Percentiles rank a stretch among this genome's conserved stretches.
Conservation (phyloP, 2,329 filamentous ascomycete genomes). For the Karstenula rhodostoma region DNA sequence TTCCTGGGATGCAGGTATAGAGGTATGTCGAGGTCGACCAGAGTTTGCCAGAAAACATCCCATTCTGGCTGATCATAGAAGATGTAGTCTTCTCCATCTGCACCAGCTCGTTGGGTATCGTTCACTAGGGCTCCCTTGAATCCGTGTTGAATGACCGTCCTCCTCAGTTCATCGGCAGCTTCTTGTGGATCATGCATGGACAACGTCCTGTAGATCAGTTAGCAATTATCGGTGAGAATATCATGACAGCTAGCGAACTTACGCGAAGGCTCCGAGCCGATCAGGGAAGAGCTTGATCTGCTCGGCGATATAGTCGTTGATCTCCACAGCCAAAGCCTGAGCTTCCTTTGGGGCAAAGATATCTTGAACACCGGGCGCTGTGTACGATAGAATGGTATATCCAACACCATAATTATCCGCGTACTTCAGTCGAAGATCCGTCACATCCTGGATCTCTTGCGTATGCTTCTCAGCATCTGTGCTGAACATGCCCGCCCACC, state of each 20-base stretch:
- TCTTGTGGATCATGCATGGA: conserved; percentile 61
- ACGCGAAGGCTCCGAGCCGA: conserved; percentile 45
- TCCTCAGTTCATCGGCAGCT: conserved; percentile 60
- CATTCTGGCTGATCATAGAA: conserved; percentile 71
- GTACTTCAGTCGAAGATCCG: conserved; percentile 52
- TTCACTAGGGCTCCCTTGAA: conserved; percentile 55
- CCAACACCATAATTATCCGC: conserved; percentile 57
- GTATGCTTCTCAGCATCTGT: conserved; percentile 67
- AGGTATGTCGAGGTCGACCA: conserved; percentile 67
- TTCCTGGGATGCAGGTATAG: conserved; percentile 70
- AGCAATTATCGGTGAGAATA: background rate
- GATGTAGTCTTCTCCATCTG: conserved; percentile 67
- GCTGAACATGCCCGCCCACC: conserved; percentile 69
- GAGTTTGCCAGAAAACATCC: conserved; percentile 68
- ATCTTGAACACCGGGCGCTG: conserved; percentile 59
- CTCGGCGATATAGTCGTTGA: conserved; percentile 58
- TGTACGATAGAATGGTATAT: conserved; percentile 59
- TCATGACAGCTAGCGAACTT: background rate
- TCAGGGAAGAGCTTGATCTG: conserved; percentile 53
- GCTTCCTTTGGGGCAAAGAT: conserved; percentile 56
- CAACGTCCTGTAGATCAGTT: conserved; percentile 23
- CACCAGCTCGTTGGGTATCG: conserved; percentile 66
- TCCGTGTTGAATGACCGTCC: conserved; percentile 61
- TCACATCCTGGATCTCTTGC: conserved; percentile 62
- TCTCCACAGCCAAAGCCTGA: conserved; percentile 54